phyloP scores from a whole-genome alignment of 2,329 filamentous ascomycete genomes.

The Aspergillus sp. region DNA sequence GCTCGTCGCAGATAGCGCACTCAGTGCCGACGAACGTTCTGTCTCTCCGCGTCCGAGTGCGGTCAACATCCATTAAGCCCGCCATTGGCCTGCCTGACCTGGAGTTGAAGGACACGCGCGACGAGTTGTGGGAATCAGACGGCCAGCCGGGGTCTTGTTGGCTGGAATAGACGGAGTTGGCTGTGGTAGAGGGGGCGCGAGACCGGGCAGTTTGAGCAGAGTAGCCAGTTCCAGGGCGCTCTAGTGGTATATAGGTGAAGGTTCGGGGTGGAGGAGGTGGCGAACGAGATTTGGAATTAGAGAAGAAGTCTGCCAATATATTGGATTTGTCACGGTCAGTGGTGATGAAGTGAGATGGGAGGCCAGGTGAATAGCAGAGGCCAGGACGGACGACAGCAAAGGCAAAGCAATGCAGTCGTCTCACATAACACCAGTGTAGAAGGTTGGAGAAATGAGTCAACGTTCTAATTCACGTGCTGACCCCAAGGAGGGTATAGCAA shows the following conservation, averaged over 20 bases:
- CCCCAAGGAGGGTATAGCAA: background rate
- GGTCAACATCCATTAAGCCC: slow-evolving; percentile 71
- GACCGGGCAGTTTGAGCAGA: slow-evolving; percentile 30
- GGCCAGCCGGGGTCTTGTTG: slow-evolving; percentile 20
- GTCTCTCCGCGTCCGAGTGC: slow-evolving; percentile 78
- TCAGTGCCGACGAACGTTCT: slow-evolving; percentile 93
- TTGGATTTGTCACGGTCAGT: slow-evolving; percentile 20
- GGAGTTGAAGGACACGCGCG: slow-evolving; percentile 40
- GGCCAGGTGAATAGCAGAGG: slow-evolving; percentile 9
- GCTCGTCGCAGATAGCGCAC: slow-evolving; percentile 96
- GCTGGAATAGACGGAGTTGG: slow-evolving; percentile 22
- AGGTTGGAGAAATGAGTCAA: background rate
- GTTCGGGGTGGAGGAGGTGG: slow-evolving; percentile 34
- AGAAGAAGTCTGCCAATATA: slow-evolving; percentile 32
- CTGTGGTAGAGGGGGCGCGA: slow-evolving; percentile 29
- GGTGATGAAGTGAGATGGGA: slow-evolving; percentile 11
- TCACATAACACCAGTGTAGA: background rate
- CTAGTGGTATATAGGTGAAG: slow-evolving; percentile 28
- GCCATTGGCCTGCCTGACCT: slow-evolving; percentile 54
- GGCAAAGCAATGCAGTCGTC: background rate
- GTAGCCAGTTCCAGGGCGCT: slow-evolving; percentile 32
- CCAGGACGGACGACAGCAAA: slow-evolving; percentile 9
- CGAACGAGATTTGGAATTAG: slow-evolving; percentile 37
- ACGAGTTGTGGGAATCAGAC: slow-evolving; percentile 31
- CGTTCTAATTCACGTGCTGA: background rate